Evolutionary conservation across 805 yeast genomes (phyloP).

Genomic region (Kluyveromyces dobzhanskii): DNA sequence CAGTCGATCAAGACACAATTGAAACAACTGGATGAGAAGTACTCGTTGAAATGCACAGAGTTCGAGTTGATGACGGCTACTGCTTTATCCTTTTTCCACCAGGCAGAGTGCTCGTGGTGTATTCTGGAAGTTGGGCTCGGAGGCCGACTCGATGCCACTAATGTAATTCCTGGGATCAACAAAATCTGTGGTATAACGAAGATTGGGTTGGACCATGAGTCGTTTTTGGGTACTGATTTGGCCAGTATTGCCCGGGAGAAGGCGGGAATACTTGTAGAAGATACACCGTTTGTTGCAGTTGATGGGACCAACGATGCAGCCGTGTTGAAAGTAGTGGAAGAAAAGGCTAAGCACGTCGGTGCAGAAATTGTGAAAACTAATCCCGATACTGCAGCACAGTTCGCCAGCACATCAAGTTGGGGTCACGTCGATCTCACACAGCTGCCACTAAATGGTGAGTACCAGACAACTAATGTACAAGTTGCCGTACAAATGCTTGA

Average conservation of each 20-base stretch:
- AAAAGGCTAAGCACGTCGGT: constrained; percentile 28
- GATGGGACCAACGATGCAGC: constrained; percentile 56
- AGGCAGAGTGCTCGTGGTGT: constrained; percentile 57
- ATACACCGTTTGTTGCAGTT: constrained; percentile 51
- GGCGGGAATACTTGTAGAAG: constrained; percentile 64
- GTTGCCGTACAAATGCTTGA: constrained; percentile 56
- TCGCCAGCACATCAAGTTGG: constrained; percentile 22
- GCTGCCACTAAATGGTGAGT: constrained; percentile 61
- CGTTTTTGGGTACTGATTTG: constrained; percentile 60
- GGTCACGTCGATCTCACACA: constrained; percentile 24
- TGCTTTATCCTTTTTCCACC: constrained; percentile 68
- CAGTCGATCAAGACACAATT: constrained; percentile 37
- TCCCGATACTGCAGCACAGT: constrained; percentile 7
- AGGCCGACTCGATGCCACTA: constrained; percentile 84
- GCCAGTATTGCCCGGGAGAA: constrained; percentile 65
- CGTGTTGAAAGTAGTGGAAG: constrained; percentile 41
- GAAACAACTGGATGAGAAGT: constrained; percentile 29
- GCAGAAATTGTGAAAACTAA: constrained; percentile 25
- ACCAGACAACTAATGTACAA: constrained; percentile 63
- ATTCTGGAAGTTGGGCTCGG: constrained; percentile 94
- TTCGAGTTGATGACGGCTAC: constrained; percentile 81
- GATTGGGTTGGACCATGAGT: constrained; percentile 80
- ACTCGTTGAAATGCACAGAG: constrained; percentile 64
- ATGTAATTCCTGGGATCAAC: constrained; percentile 44
- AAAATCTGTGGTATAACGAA: constrained; percentile 72